Evolutionary conservation across 2,329 filamentous ascomycete genomes (phyloP), one percentile per base, ranked within the genome.

Genomic region (Lasiodiplodia gonubiensis): DNA sequence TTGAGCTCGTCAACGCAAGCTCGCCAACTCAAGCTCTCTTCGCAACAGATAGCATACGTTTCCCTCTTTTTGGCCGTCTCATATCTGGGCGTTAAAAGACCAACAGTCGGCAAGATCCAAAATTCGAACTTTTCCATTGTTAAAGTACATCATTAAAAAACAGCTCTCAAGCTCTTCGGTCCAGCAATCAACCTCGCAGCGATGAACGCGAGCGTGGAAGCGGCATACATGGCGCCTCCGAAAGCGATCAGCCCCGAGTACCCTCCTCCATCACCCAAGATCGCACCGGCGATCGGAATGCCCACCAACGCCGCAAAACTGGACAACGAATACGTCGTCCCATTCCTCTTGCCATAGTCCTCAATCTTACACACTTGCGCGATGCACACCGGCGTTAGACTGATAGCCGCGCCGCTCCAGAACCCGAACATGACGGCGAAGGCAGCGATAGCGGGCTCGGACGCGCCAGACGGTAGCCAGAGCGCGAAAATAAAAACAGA

Each of bases 251-350:
- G 18, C 21, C 67, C 70, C 1, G 37, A 68, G 68, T 78, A 80
- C 21, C 70, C 65, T 6, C 75, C 75, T 23, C 80, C 76, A 16
- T 79, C 81, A 60, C 77, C 75, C 69, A 86, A 69, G 57, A 87
- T 83, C 4, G 82, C 82, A 16, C 86, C 86, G 14, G 80, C 80
- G 53, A 87, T 84, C 0, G 86, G 85, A 0, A 84, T 85, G 10
- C 85, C 85, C 1, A 85, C 78, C 68, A 87, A 70, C 51, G 86
- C 72, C 2, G 83, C 84, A 25, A 86, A 77, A 0, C 80, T 80
- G 12, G 80, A 81, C 18, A 83, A 75, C 2, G 79, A 79, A 70
- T 87, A 87, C 2, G 81, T 78, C 83, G 85, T 85, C 0, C 86
- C 86, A 71, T 87, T 82, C 11, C 85, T 79, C 21, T 82, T 80